A percentile compares a stretch with the other conserved stretches of the same genome.
Evolutionary conservation across 371 early-diverging fungal species (phyloP).

Genomic region (Mortierella sp.): DNA sequence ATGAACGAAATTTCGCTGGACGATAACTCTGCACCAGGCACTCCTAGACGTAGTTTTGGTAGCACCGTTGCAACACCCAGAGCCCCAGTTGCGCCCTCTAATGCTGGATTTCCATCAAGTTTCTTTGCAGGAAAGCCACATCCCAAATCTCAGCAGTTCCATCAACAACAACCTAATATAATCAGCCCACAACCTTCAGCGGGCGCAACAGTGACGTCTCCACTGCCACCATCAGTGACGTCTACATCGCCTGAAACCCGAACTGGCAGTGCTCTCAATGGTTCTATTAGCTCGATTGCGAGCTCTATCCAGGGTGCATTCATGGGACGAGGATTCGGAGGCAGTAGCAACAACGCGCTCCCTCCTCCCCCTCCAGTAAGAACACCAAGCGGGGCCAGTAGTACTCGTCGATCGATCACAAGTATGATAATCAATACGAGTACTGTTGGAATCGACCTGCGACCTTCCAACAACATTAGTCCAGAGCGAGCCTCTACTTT

Average conservation of each 20-base stretch:
- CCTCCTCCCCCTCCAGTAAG: conserved; percentile 18
- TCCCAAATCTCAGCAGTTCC: conserved; percentile 46
- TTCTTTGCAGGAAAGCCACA: conserved; percentile 55
- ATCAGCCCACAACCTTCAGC: conserved; percentile 9
- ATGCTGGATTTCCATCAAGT: conserved; percentile 53
- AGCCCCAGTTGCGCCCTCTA: conserved; percentile 19
- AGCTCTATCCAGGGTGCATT: conserved; percentile 47
- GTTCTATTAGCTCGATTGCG: conserved; percentile 46
- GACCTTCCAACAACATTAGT: conserved; percentile 36
- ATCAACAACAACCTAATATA: conserved; percentile 17
- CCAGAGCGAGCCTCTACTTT: conserved; percentile 54
- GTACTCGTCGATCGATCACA: conserved; percentile 24
- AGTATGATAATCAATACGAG: conserved; percentile 32
- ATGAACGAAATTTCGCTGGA: conserved; percentile 51
- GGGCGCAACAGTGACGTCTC: conserved; percentile 4
- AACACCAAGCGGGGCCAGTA: conserved; percentile 29
- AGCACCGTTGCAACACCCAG: conserved; percentile 19
- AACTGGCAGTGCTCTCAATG: conserved; percentile 12
- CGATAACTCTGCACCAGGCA: conserved; percentile 24
- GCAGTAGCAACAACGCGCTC: conserved; percentile 4
- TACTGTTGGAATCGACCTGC: conserved; percentile 21
- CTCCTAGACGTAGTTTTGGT: conserved; percentile 15
- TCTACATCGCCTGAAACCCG: conserved; percentile 18
- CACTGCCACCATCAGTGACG: conserved; percentile 5
- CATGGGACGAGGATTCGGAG: conserved; percentile 37